Evolutionary conservation across 2,329 filamentous ascomycete species (phyloP), one percentile per base, ranked within the genome.

Genomic region (Hypoxylon sp.): DNA sequence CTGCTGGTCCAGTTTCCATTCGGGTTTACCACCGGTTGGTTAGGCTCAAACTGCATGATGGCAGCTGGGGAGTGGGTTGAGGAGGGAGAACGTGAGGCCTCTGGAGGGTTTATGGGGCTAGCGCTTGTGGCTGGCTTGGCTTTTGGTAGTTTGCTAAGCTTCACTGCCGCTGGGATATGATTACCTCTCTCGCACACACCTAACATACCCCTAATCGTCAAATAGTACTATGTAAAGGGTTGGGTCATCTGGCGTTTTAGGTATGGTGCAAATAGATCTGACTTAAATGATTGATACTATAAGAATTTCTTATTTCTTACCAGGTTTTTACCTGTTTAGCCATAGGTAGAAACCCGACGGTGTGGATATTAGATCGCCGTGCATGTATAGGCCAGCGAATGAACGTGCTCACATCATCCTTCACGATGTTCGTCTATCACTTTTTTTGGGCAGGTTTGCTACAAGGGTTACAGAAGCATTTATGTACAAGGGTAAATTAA

Each of bases 11-110:
- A 98, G 80, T 80, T 96, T 13, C 81, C 91, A 0, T 98, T 97
- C 76, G 96, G 96, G 1, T 76, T 94, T 39, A 92, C 90, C 9
- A 98, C 95, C 77, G 96, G 96, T 1, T 98, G 92, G 85, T 80
- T 99, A 13, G 92, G 92, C 31, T 93, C 92, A 63, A 92, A 88
- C 73, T 94, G 92, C 79, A 98, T 99, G 94, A 97, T 98, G 88
- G 92, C 92, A 0, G 91, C 94, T 0, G 88, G 87, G 0, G 89
- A 92, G 72, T 95, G 90, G 88, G 94, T 98, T 0, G 90, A 91
- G 3, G 88, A 91, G 1, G 89, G 91, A 9, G 95, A 99, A 83
- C 86, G 92, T 35, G 94, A 97, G 82, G 94, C 94, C 5, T 91
- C 94, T 0, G 96, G 95, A 51, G 94, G 92, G 0, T 98, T 98